Evolutionary conservation across 2,329 filamentous ascomycete species (phyloP).

Genomic region (Tolypocladium tundrense): DNA sequence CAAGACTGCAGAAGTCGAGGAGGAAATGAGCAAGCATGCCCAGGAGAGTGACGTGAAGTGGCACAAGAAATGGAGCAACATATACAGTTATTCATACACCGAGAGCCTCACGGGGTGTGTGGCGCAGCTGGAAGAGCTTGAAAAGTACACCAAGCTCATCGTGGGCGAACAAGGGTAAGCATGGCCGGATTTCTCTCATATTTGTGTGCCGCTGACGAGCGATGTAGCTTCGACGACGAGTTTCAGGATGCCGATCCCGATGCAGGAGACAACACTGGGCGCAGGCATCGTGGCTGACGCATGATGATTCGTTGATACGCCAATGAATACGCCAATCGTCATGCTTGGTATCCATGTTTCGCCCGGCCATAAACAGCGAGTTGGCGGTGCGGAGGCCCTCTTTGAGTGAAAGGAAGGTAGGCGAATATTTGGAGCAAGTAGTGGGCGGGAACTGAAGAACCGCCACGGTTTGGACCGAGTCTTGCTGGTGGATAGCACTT

Average conservation of each 20-base stretch:
- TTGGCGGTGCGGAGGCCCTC: too few species aligned
- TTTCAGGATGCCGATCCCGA: constrained; percentile 15
- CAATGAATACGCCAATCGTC: constrained; percentile 4
- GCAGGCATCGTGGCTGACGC: background rate
- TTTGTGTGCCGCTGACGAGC: background rate
- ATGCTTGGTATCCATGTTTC: background rate
- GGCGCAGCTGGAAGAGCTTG: constrained; percentile 41
- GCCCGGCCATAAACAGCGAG: background rate
- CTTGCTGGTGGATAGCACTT: too few species aligned
- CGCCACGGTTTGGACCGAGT: too few species aligned
- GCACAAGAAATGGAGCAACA: constrained; percentile 41
- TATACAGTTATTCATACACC: constrained; percentile 45
- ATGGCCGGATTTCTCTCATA: background rate
- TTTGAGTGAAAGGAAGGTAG: too few species aligned
- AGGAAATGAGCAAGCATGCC: constrained; percentile 13
- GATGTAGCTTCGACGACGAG: constrained; percentile 22
- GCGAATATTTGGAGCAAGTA: too few species aligned
- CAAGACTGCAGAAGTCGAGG: constrained; percentile 37
- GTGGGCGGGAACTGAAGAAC: too few species aligned
- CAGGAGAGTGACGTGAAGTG: constrained; percentile 15
- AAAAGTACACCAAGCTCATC: constrained; percentile 47
- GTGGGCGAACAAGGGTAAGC: constrained; percentile 41
- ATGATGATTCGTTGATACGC: constrained; percentile 4
- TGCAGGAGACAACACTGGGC: constrained; percentile 4
- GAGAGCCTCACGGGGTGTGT: constrained; percentile 44